Base-by-base conservation (phyloP, 225 moss, liverwort and hornwort genomes). In the Marchantia polymorpha region DNA sequence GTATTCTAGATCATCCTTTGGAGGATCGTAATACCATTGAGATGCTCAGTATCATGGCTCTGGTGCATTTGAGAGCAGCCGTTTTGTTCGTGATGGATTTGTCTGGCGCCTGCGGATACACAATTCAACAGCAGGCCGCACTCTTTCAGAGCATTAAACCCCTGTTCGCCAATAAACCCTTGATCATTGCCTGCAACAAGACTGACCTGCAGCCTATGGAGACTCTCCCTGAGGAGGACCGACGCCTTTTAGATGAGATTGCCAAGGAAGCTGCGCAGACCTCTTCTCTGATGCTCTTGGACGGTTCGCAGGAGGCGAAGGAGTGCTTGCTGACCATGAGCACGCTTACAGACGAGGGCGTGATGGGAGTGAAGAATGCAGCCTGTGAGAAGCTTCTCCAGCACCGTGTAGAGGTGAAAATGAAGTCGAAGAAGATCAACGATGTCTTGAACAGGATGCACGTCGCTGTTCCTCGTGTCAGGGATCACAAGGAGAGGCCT, bases 381-480 rank as follows among this genome's bases (percentile, higher is more conserved):
- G 95, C 99, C 6, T 99, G 95, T 80, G 99, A 99, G 82, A 92
- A 89, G 73, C 86, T 99, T 47, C 76, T 99, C 25, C 93, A 99
- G 83, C 95, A 93, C 86, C 95, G 99, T 69, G 99, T 99, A 60
- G 99, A 99, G 83, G 89, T 95, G 87, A 99, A 99, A 85, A 95
- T 99, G 99, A 99, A 95, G 81, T 93, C 95, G 0, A 99, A 99
- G 88, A 99, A 95, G 66, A 93, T 99, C 54, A 91, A 92, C 12
- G 94, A 93, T 63, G 92, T 91, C 55, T 78, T 99, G 75, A 94
- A 99, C 73, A 86, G 95, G 83, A 95, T 94, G 65, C 95, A 99
- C 70, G 95, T 99, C 77, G 99, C 95, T 20, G 65, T 92, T 51
- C 99, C 99, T 0, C 89, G 90, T 52, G 52, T 83, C 1, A 91